Conservation (phyloP, 768 basidiomycete species). For the Podaxis sp. region DNA sequence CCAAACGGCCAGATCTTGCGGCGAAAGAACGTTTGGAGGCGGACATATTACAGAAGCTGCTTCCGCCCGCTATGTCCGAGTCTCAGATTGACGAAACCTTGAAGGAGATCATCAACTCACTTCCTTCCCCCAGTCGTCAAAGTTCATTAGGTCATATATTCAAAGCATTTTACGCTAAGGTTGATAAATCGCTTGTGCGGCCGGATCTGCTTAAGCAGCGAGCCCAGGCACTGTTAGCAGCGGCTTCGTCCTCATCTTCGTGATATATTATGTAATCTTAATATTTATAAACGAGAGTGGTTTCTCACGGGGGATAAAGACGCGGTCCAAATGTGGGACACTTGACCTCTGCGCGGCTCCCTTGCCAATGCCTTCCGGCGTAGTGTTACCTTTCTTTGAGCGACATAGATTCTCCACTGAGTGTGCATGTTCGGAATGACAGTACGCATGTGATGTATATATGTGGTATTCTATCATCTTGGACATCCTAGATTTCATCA, state of each 20-base stretch:
- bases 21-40: slow-evolving; percentile 60
- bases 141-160: slow-evolving; percentile 51
- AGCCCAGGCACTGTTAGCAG: slow-evolving; percentile 32
- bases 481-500: too few species aligned
- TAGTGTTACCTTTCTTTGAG: too few species aligned
- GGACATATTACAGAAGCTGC: slow-evolving; percentile 49
- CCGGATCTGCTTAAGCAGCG: slow-evolving; percentile 54
- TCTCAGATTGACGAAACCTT: slow-evolving; percentile 56
- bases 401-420: too few species aligned
- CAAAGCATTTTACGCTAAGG: slow-evolving; percentile 60
- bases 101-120: slow-evolving; percentile 35
- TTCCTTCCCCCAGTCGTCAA: slow-evolving; percentile 27
- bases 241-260: slow-evolving; percentile 2
- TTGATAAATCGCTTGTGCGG: slow-evolving; percentile 63
- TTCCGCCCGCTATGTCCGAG: slow-evolving; percentile 62
- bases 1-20: slow-evolving; percentile 64
- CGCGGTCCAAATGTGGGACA: too few species aligned
- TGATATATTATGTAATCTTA: neutral
- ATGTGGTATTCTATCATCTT: too few species aligned
- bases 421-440: too few species aligned
- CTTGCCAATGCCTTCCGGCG: too few species aligned
- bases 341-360: too few species aligned
- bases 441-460: too few species aligned
- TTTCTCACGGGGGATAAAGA: too few species aligned
- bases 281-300: neutral